Evolutionary conservation across 179 eudicot species (phyloP), one percentile per base, ranked within the genome.

Genomic region (Carnegiea gigantea): DNA sequence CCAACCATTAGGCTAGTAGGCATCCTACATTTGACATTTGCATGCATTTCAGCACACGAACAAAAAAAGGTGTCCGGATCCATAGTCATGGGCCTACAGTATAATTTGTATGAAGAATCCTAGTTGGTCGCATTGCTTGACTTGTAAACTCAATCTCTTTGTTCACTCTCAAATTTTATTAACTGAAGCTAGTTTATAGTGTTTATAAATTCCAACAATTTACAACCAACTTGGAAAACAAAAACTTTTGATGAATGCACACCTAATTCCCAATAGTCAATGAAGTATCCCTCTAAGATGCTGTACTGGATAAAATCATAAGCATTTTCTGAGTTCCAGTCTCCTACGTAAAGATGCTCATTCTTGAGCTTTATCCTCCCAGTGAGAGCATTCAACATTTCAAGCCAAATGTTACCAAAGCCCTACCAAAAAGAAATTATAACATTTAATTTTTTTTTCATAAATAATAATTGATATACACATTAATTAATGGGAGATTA

Each of bases 241-340:
- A 48, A 48, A 13, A 9, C 53, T 48, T 13, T 9, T 11, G 12
- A 11, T 48, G 44, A 48, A 14, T 38, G 20, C 17, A 70, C 82
- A 90, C 95, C 95, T 0, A 90, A 75, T 85, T 92, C 95, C 40
- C 83, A 90, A 0, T 91, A 90, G 76, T 90, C 88, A 26, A 92
- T 89, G 75, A 84, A 82, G 88, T 90, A 85, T 54, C 93, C 93
- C 75, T 89, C 90, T 2, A 85, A 78, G 76, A 84, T 60, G 4
- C 88, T 87, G 80, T 90, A 90, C 24, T 77, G n/a, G 78, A 92
- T 90, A 79, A 92, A 84, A 82, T 90, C 90, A 21, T 73, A 79
- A 5, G 95, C 86, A 54, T 92, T 90, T 51, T 38, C 26, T 0
- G 85, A 28, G 70, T 86, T 54, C 95, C 95, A 92, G 4, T 86